These are phyloP conservation scores for Phyllosticta citriasiana DNA, from an alignment of 2,329 filamentous ascomycete species.

Conservation along the genomic window DNA sequence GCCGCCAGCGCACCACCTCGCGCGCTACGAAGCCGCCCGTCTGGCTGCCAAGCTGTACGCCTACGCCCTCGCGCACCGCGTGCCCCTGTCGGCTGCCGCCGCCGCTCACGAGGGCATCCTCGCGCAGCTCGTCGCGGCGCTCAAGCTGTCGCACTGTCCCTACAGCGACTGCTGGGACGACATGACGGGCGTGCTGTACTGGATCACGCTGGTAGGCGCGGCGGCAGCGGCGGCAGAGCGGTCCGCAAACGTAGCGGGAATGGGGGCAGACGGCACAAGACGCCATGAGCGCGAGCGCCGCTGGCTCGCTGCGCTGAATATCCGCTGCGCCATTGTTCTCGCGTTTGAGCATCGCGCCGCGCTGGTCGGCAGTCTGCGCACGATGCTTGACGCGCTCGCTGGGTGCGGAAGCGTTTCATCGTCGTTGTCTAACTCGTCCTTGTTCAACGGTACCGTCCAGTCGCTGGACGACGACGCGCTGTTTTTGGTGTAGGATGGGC, in stretches of 20 bases:
- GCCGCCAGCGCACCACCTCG: conserved; percentile 13
- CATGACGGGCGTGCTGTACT: conserved; percentile 29
- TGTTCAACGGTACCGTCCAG: too few species aligned
- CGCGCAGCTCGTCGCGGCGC: conserved; percentile 15
- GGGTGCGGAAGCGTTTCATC: not conserved
- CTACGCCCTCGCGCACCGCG: conserved; percentile 19
- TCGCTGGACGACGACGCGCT: too few species aligned
- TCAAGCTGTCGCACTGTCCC: conserved; percentile 23
- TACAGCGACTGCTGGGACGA: conserved; percentile 24
- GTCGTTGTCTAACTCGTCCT: not conserved
- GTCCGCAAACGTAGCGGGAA: not conserved
- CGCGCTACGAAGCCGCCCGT: conserved; percentile 28
- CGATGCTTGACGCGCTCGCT: conserved; percentile 1
- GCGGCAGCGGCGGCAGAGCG: conserved; percentile 14
- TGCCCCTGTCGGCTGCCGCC: conserved; percentile 17
- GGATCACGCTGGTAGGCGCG: conserved; percentile 24
- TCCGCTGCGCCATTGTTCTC: conserved; percentile 23
- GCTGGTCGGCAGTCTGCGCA: conserved; percentile 20
- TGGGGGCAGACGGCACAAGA: not conserved
- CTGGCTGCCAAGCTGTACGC: conserved; percentile 23
- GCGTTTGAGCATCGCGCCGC: conserved; percentile 27
- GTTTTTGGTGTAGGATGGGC: too few species aligned
- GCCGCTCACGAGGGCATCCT: conserved; percentile 14
- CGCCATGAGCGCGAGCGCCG: conserved; percentile 12
- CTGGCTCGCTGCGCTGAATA: conserved; percentile 24